Conservation (phyloP, 2,329 filamentous ascomycete genomes). For the Colletotrichum sp. region DNA sequence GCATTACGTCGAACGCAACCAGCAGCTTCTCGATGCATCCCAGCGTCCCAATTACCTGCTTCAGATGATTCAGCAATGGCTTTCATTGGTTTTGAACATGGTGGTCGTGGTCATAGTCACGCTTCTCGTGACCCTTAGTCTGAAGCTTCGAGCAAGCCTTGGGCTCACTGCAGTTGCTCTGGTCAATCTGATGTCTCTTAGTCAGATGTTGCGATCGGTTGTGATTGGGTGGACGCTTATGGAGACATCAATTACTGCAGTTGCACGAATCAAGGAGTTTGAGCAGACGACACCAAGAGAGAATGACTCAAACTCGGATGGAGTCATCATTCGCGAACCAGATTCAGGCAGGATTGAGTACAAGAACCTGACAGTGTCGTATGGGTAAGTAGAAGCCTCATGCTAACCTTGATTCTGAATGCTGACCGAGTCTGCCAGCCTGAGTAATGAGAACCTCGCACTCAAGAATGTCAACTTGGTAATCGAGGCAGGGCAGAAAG, state of each 20-base stretch:
- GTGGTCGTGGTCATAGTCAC: background rate
- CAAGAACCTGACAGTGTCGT: background rate
- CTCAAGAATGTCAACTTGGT: background rate
- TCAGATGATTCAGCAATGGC: constrained; percentile 63
- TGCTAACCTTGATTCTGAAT: background rate
- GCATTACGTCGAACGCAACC: constrained; percentile 46
- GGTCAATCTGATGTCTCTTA: background rate
- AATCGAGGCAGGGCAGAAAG: background rate
- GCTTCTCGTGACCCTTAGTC: background rate
- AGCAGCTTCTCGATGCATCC: constrained; percentile 54
- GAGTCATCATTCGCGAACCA: background rate
- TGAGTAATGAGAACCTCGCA: background rate
- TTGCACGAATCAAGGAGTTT: background rate
- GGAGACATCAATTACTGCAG: background rate
- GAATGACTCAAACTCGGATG: background rate
- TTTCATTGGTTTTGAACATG: constrained; percentile 48
- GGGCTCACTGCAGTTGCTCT: background rate
- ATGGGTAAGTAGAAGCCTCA: background rate
- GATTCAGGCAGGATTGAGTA: background rate
- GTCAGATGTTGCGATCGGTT: background rate
- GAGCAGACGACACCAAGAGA: background rate
- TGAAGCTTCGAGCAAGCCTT: background rate
- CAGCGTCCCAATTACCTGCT: constrained; percentile 64
- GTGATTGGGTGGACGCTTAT: background rate
- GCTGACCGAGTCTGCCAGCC: background rate